Base-by-base conservation (phyloP, 2,329 filamentous ascomycete species). In the Celoporthe dispersa region DNA sequence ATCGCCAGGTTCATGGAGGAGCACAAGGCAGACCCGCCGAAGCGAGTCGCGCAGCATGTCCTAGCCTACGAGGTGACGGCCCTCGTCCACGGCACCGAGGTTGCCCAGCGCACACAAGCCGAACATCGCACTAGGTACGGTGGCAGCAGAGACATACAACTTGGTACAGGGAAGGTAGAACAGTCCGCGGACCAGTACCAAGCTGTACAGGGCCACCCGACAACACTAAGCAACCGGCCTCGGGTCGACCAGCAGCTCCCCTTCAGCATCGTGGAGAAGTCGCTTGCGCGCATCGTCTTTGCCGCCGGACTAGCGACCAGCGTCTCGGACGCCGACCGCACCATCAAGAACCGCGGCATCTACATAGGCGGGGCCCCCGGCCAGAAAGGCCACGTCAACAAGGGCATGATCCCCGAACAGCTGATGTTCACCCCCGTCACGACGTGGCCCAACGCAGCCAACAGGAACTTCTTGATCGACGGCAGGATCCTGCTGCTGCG, bases 21-120 rank as follows among this genome's bases (percentile, higher is more conserved):
- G 72, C 94, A 98, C 74, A 81, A 80, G 11, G 73, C 84, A 37
- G 87, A 94, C 68, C 92, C 92, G 0, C 86, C 90, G 0, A 89
- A 91, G 80, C 89, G 96, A 39, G 78, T 89, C 68, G 94, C 95
- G 3, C 95, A 99, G 75, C 94, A 97, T 77, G 82, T 86, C 0
- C 87, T 99, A 2, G 96, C 96, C 0, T 88, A 84, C 65, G 94
- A 99, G 77, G 91, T 98, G 31, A 84, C 97, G 0, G 87, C 91
- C 64, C 85, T 99, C 2, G 87, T 94, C 1, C 94, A 98, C 77
- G 93, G 94, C 19, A 78, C 83, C 0, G 76, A 85, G 9, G 86
- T 87, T 72, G 94, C 94, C 0, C 78, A 87, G 19, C 82, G 86
- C 31, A 90, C 93, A 8, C 88, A 90, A 70, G 70, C 80, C 39